phyloP scores from a whole-genome alignment of 169 alveolate genomes.

The Plasmodium sp. region DNA sequence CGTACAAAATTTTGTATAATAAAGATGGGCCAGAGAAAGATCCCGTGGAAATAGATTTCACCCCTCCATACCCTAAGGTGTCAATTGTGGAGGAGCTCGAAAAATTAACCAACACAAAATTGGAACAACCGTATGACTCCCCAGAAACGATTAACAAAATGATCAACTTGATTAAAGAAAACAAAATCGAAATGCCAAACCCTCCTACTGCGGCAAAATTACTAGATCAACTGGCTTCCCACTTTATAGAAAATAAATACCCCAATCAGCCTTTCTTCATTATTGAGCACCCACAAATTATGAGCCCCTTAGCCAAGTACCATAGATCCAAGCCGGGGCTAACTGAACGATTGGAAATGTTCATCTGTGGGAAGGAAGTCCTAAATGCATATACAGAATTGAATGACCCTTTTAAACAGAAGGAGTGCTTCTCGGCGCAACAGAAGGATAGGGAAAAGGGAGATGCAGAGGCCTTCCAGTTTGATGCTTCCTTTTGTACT shows the following conservation, averaged over 20 bases:
- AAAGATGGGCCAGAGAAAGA: constrained; percentile 95
- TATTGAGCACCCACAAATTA: constrained; percentile 98
- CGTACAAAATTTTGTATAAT: constrained; percentile 94
- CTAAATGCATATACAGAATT: constrained; percentile 99
- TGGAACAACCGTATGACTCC: constrained; percentile 82
- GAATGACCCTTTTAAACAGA: constrained; percentile 97
- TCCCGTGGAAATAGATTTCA: constrained; percentile 95
- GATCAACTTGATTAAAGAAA: constrained; percentile 77
- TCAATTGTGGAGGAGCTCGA: constrained; percentile 91
- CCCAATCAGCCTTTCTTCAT: constrained; percentile 93
- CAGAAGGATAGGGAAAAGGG: constrained; percentile 83
- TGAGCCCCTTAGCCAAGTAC: constrained; percentile 99
- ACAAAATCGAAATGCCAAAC: constrained; percentile 83
- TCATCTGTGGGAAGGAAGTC: constrained; percentile 96
- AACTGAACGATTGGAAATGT: constrained; percentile 98
- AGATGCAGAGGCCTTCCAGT: constrained; percentile 91
- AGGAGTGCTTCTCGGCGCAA: constrained; percentile 94
- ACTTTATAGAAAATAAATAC: constrained; percentile 94
- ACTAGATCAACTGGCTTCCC: constrained; percentile 87
- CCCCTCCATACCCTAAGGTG: constrained; percentile 97
- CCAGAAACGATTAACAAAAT: constrained; percentile 72
- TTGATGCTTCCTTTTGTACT: constrained; percentile 93
- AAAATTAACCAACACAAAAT: constrained; percentile 85
- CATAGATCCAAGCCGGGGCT: constrained; percentile 92
- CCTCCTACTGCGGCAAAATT: constrained; percentile 77